These are phyloP conservation scores for Leishmania martiniquensis DNA, from an alignment of 208 protist species.

Conservation along the genomic window DNA sequence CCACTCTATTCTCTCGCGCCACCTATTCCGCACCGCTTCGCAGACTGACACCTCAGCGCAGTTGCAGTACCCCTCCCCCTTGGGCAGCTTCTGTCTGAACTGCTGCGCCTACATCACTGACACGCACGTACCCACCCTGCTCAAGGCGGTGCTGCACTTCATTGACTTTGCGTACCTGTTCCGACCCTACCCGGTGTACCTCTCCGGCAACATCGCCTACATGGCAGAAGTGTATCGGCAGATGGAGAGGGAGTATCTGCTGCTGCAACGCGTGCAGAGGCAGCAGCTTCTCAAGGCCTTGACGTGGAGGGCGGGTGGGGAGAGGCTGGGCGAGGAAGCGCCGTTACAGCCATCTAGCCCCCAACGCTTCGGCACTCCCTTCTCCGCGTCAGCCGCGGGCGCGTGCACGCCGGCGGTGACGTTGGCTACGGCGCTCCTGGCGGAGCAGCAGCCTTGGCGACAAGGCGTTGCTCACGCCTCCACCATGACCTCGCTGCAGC, in stretches of 20 bases:
- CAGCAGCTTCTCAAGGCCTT: not conserved
- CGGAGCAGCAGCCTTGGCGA: slow-evolving; percentile 21
- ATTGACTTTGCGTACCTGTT: slow-evolving; percentile 59
- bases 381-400: not conserved
- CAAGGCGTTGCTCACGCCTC: slow-evolving; percentile 23
- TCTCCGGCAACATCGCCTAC: slow-evolving; percentile 24
- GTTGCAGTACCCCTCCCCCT: slow-evolving; percentile 4
- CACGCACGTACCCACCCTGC: slow-evolving; percentile 45
- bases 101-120: slow-evolving; percentile 64
- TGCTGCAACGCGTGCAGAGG: slow-evolving; percentile 16
- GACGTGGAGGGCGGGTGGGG: not conserved
- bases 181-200: slow-evolving; percentile 46
- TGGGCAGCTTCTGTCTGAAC: slow-evolving; percentile 25
- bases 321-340: not conserved
- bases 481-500: slow-evolving; percentile 22
- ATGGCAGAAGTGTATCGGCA: slow-evolving; percentile 65
- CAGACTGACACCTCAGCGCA: not conserved
- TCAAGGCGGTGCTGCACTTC: slow-evolving; percentile 62
- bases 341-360: not conserved
- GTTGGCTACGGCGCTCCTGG: slow-evolving; percentile 25
- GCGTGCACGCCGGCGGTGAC: slow-evolving; percentile 13
- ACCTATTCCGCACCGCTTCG: slow-evolving; percentile 9
- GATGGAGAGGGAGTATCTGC: slow-evolving; percentile 28
- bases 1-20: not conserved
- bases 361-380: not conserved